Evolutionary conservation across 192 early-diverging fungal species (phyloP), one percentile per base, ranked within the genome.

Genomic region (Coemansia sp.): DNA sequence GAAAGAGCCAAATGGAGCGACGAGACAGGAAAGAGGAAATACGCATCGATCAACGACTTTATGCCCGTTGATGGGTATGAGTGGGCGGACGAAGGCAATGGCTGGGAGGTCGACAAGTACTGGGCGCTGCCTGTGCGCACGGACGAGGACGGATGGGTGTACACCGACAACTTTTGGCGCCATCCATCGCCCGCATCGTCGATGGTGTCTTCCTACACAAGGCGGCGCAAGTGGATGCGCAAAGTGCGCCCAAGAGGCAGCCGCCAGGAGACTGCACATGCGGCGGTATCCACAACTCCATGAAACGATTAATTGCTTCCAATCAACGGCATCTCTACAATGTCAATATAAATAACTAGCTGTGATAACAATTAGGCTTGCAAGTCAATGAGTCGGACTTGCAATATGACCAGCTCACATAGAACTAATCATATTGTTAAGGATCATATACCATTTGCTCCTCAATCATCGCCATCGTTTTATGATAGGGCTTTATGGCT

Each of bases 1-100:
- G 91, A 92, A 68, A 84, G 90, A 15, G 63, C 80, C 35, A 75
- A 78, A 57, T 91, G 90, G 90, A 84, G 82, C 62, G 88, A 91
- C 68, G 84, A 84, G 58, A 71, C 73, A n/a, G 90, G 90, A 34
- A 66, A 56, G 21, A 77, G 80, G 42, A 34, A 73, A 23, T 74
- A 75, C 10, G 64, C 85, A 0, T 71, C 84, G 59, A 86, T 89
- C 40, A 84, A 82, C 31, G 49, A 75, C 59, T 87, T 84, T 74
- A 72, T 81, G 68, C 83, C 87, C 2, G 87, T 81, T 8, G 68
- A 75, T 1, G 84, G 84, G 1, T 89, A 76, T 66, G 72, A 77
- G 53, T 91, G 88, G 80, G 68, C 58, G 72, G 75, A 81, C 39
- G 84, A 85, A 28, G 48, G 25, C 48, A 56, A 59, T 26, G 85